Evolutionary conservation across 108 stramenopile genomes (phyloP).

Genomic region (Skeletonema grethae): DNA sequence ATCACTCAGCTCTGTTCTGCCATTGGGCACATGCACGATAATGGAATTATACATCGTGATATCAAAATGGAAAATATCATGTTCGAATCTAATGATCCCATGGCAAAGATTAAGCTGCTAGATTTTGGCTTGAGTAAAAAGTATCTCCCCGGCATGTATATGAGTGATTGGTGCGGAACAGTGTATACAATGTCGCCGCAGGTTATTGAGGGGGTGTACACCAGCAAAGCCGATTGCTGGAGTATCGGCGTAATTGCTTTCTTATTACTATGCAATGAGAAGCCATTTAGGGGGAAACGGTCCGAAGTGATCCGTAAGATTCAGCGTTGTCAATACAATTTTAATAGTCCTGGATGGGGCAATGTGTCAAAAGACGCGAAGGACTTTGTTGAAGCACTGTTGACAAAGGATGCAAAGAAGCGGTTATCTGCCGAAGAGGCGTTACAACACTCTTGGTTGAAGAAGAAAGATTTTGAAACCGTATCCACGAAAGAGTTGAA

Average conservation of each 20-base stretch:
- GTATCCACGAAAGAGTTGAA: constrained; percentile 17
- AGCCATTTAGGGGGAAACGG: constrained; percentile 59
- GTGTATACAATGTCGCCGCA: constrained; percentile 85
- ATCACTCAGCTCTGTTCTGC: constrained; percentile 69
- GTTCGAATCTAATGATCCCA: constrained; percentile 53
- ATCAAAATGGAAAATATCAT: constrained; percentile 77
- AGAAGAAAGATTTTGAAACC: constrained; percentile 41
- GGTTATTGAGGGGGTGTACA: constrained; percentile 75
- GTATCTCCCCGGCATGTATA: constrained; percentile 44
- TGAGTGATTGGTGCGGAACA: constrained; percentile 79
- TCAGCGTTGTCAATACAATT: constrained; percentile 60
- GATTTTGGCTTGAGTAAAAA: constrained; percentile 92
- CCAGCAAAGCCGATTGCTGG: constrained; percentile 65
- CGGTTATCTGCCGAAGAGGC: constrained; percentile 64
- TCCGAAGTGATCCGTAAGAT: constrained; percentile 42
- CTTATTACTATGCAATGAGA: constrained; percentile 58
- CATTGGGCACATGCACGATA: constrained; percentile 75
- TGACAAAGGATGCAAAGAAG: constrained; percentile 61
- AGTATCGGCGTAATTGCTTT: constrained; percentile 54
- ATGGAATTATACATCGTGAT: constrained; percentile 89
- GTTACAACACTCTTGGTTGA: constrained; percentile 61
- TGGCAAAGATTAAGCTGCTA: constrained; percentile 81
- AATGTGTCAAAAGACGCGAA: constrained; percentile 63
- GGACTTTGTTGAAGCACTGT: constrained; percentile 60
- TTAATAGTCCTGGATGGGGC: constrained; percentile 58